Evolutionary conservation across 768 basidiomycete species (phyloP), one percentile per base, ranked within the genome.

Genomic region (Tulasnella sp.): DNA sequence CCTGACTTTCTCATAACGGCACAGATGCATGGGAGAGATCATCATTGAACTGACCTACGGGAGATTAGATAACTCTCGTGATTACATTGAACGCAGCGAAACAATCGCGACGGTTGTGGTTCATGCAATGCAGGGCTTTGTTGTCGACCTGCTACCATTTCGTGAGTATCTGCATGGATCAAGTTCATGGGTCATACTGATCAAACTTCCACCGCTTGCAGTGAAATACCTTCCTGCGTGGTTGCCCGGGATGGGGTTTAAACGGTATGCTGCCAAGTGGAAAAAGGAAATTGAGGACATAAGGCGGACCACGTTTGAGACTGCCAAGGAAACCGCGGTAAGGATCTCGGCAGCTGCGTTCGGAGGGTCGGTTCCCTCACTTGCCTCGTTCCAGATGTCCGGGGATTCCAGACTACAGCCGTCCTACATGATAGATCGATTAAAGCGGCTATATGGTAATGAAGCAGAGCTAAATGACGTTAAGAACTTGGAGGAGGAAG

Each of bases 161-260:
- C 20, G 75, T 76, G 31, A 76, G 75, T 54, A 14, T 40, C 41
- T 18, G 12, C n/a, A 48, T 34, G 5, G 3, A 28, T 24, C n/a
- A 64, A n/a, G 7, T 9, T 31, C 34, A n/a, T 48, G 11, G 3
- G 20, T 48, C 18, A 11, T 34, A 42, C 16, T 44, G 7, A 18
- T 31, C 0, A 6, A 14, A 6, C 3, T 16, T 42, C 11, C 8
- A 31, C 54, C 46, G 8, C 28, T 9, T 2, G 44, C 7, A 78
- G 77, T 78, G 16, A 12, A 41, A 64, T 78, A 78, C 22, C 37
- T 78, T n/a, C 77, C 77, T 4, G 34, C 1, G 0, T 78, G 77
- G 77, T 20, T 78, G 2, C 77, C 58, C 0, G 77, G 77, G 3
- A 44, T 58, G 28, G 34, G 34, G 2, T 78, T 78, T 40, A 78